phyloP scores from a whole-genome alignment of 805 yeast species.

The Komagataella mondaviorum region DNA sequence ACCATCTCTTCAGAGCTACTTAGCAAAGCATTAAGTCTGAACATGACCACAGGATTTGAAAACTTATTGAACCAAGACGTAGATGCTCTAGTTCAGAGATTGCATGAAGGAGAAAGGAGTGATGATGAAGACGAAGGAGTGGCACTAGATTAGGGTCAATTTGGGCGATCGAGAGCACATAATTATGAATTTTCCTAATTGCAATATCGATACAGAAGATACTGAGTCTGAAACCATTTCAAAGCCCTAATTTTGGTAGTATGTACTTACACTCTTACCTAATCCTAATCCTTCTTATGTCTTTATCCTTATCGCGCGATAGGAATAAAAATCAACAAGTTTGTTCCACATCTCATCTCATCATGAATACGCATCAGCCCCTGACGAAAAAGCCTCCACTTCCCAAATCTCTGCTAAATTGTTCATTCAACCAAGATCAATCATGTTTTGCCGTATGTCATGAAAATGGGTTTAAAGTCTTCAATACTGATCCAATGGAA shows the following conservation, averaged over 20 bases:
- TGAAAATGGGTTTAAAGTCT: slow-evolving; percentile 73
- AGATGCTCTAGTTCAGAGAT: neutral
- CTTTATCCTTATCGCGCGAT: neutral
- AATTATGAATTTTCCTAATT: neutral
- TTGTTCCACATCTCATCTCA: neutral
- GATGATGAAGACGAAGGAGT: slow-evolving; percentile 1
- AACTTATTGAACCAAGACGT: slow-evolving; percentile 1
- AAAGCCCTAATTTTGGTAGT: too few species aligned
- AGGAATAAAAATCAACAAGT: neutral
- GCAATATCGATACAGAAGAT: neutral
- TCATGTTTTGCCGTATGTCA: slow-evolving; percentile 81
- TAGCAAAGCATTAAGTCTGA: slow-evolving; percentile 66
- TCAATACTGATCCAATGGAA: slow-evolving; percentile 79
- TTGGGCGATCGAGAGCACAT: neutral
- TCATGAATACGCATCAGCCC: slow-evolving; percentile 20
- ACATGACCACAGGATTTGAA: slow-evolving; percentile 6
- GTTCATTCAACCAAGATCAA: slow-evolving; percentile 78
- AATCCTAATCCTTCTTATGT: neutral
- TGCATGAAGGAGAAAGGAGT: neutral
- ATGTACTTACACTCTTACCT: neutral
- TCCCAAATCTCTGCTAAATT: slow-evolving; percentile 28
- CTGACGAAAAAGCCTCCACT: slow-evolving; percentile 7
- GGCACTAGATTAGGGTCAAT: neutral
- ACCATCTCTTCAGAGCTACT: slow-evolving; percentile 75
- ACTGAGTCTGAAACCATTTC: neutral